Evolutionary conservation across 148 eudicot genomes (phyloP).

Genomic region (Selenicereus undatus): DNA sequence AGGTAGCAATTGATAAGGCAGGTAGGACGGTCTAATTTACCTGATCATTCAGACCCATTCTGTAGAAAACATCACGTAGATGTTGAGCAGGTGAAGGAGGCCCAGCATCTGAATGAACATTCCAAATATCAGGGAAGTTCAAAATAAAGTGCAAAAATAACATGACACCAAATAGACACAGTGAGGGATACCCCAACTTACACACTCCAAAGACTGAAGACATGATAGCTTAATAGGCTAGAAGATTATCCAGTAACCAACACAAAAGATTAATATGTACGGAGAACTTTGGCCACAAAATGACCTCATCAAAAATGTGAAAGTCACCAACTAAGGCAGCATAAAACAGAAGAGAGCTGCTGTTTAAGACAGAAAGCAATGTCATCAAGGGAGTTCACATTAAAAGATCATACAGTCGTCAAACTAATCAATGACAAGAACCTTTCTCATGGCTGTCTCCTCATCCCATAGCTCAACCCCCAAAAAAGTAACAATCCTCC

Average conservation of each 20-base stretch:
- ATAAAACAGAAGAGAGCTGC: no score
- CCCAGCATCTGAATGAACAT: conserved; percentile 67
- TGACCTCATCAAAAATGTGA: no score
- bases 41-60: conserved; percentile 95
- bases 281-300: no score
- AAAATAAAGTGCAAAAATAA: conserved; percentile 11
- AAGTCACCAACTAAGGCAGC: no score
- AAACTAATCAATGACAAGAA: no score
- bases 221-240: neutral
- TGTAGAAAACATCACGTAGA: conserved; percentile 84
- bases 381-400: no score
- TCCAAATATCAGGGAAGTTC: conserved; percentile 5
- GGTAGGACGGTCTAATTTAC: conserved; percentile 30
- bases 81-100: conserved; percentile 96
- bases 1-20: neutral
- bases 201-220: neutral
- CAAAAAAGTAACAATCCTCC: no score
- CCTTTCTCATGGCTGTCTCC: no score
- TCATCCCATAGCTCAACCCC: no score
- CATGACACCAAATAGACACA: neutral
- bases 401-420: no score
- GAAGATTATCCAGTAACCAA: neutral
- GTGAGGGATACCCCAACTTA: neutral
- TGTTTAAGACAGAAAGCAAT: no score
- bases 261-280: no score